Conservation (phyloP, 108 stramenopile genomes). For the Fistulifera solaris region DNA sequence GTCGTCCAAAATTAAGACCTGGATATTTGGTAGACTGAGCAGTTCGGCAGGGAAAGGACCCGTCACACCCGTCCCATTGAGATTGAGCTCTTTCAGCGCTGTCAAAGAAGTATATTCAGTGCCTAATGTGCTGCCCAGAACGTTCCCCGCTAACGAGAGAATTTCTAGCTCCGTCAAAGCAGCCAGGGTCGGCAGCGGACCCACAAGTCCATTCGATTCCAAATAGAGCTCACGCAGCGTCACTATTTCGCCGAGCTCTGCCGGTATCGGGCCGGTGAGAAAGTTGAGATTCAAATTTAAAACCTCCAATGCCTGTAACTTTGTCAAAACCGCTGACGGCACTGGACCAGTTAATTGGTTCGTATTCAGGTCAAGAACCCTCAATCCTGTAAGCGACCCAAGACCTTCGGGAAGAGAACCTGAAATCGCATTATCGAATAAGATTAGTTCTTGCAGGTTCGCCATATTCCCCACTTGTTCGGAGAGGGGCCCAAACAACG, state of each 20-base stretch:
- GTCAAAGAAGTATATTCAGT: not conserved
- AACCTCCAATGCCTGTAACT: not conserved
- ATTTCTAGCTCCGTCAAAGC: conserved; percentile 2
- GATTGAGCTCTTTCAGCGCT: not conserved
- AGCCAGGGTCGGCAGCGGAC: not conserved
- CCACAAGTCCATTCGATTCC: conserved; percentile 3
- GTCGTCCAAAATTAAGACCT: not conserved
- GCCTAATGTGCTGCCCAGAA: not conserved
- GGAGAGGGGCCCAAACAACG: conserved; percentile 7
- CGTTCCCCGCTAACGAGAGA: not conserved
- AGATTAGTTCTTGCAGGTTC: conserved; percentile 15
- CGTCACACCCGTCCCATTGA: not conserved
- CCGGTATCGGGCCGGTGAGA: not conserved
- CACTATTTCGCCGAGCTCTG: not conserved
- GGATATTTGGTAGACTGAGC: not conserved
- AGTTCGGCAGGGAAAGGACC: not conserved
- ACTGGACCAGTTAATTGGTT: conserved; percentile 12
- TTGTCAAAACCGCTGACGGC: conserved; percentile 6
- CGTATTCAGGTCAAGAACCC: conserved; percentile 5
- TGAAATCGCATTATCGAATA: not conserved
- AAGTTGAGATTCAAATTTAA: not conserved
- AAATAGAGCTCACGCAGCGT: not conserved
- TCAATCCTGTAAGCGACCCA: conserved; percentile 5
- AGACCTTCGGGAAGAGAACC: not conserved
- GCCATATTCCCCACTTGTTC: not conserved